Evolutionary conservation across 2,329 filamentous ascomycete species (phyloP).

Genomic region (Ophiostoma tasmaniense): DNA sequence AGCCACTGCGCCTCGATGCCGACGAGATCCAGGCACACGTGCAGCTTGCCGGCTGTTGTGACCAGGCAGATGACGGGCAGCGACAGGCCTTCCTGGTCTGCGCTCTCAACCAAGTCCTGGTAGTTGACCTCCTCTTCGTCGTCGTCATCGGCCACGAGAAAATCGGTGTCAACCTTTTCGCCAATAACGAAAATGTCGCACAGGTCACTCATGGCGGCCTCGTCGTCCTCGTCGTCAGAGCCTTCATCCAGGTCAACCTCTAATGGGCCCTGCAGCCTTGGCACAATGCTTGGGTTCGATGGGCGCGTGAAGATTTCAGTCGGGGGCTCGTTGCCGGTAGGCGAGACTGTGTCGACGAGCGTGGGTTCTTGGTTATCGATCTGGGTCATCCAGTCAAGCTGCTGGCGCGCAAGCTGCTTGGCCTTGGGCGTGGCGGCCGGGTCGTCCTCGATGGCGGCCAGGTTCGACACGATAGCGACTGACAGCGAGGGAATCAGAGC

Average conservation of each 20-base stretch:
- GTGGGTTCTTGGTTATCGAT: slow-evolving; percentile 54
- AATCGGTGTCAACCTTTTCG: slow-evolving; percentile 50
- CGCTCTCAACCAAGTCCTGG: slow-evolving; percentile 35
- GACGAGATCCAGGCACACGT: slow-evolving; percentile 53
- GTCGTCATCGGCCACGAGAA: slow-evolving; percentile 56
- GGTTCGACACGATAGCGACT: slow-evolving; percentile 69
- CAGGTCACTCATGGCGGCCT: slow-evolving; percentile 47
- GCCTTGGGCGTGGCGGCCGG: slow-evolving; percentile 42
- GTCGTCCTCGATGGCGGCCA: slow-evolving; percentile 55
- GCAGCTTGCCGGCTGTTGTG: slow-evolving; percentile 51
- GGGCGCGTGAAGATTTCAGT: slow-evolving; percentile 51
- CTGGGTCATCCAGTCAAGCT: slow-evolving; percentile 60
- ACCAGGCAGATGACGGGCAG: slow-evolving; percentile 52
- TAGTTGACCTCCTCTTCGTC: slow-evolving; percentile 41
- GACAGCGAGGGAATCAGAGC: slow-evolving; percentile 75
- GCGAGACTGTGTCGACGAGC: slow-evolving; percentile 35
- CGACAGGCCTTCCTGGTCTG: slow-evolving; percentile 52
- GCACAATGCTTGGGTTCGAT: slow-evolving; percentile 47
- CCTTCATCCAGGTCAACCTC: slow-evolving; percentile 45
- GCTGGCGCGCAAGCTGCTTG: slow-evolving; percentile 53
- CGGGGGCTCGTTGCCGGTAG: slow-evolving; percentile 38
- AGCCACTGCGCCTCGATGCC: slow-evolving; percentile 60
- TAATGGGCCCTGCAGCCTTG: slow-evolving; percentile 55
- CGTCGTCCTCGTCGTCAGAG: slow-evolving; percentile 46
- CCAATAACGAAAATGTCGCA: slow-evolving; percentile 57